phyloP scores from a whole-genome alignment of 2,329 filamentous ascomycete genomes.

The Chaetomiaceae sp. region DNA sequence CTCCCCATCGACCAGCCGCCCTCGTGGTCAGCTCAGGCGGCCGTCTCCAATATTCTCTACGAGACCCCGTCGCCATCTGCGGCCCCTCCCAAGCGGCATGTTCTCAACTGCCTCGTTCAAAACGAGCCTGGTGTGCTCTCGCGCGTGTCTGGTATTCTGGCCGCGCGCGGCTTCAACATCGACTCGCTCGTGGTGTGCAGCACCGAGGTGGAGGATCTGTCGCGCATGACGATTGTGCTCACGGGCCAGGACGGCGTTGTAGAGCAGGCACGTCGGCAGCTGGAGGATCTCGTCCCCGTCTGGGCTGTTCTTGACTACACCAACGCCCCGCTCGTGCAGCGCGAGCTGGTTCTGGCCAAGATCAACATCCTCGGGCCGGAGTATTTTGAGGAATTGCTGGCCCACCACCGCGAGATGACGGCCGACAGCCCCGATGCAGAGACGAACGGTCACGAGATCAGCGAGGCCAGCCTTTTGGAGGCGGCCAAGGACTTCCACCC shows the following conservation, averaged over 20 bases:
- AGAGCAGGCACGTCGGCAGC: conserved; percentile 89
- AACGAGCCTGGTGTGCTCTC: conserved; percentile 98
- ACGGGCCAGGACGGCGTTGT: conserved; percentile 95
- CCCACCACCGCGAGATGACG: conserved; percentile 88
- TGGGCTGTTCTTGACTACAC: conserved; percentile 99
- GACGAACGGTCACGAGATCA: conserved; percentile 32
- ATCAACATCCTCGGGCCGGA: conserved; percentile 94
- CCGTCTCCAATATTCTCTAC: conserved; percentile 97
- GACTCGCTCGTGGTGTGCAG: conserved; percentile 97
- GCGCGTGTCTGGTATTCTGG: conserved; percentile 91
- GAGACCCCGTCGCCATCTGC: conserved; percentile 85
- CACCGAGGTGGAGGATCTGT: conserved; percentile 94
- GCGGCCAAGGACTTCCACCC: conserved; percentile 76
- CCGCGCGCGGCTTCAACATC: conserved; percentile 97
- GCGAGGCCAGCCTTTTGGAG: conserved; percentile 42
- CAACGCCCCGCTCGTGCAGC: conserved; percentile 84
- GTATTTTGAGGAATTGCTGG: conserved; percentile 95
- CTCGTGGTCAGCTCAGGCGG: conserved; percentile 84
- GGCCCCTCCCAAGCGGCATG: conserved; percentile 84
- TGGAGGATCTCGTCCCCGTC: conserved; percentile 94
- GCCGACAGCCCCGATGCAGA: conserved; percentile 46
- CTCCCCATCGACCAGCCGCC: conserved; percentile 74
- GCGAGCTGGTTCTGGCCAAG: conserved; percentile 92
- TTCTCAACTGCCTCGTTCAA: conserved; percentile 97
- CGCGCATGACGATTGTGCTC: conserved; percentile 97